Base-by-base conservation (phyloP, 1,284 basidiomycete species). In the Erythrobasidium hasegawianum region DNA sequence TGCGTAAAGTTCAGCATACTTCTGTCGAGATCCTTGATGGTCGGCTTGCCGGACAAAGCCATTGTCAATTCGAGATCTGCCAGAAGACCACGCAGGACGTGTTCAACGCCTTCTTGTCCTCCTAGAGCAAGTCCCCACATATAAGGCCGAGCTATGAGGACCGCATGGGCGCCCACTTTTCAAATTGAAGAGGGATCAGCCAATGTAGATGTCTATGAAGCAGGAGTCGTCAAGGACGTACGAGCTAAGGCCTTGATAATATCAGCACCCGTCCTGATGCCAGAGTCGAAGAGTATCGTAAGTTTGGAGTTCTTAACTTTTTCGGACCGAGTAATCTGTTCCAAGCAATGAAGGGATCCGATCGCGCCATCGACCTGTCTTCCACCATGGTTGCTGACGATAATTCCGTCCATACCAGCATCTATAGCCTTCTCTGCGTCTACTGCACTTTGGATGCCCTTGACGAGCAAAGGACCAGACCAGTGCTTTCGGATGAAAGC, bases 361-460 rank as follows among this genome's bases (percentile, higher is more conserved):
- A 90, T 82, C 1, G 85, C 86, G 2, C 88, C 88, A 74, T 92
- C 89, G 3, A 92, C 81, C 75, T 91, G 89, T 33, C 88, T 81
- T 1, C 88, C 89, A 29, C 88, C 89, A 72, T 92, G 89, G 74
- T 91, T 69, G 4, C 59, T 64, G 10, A 91, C 86, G 27, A 90
- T 77, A 68, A 92, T 87, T 1, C 86, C 89, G 69, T 91, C 84
- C 10, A 85, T 81, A 16, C 81, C 41, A 16, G 57, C 73, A 20
- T 86, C 83, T 9, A 88, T 73, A 0, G 86, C 86, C 68, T 81
- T 82, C 80, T 87, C 68, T 0, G 78, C 80, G 68, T 77, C 77
- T 69, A 84, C 85, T 52, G 58, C 33, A 2, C 29, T 53, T 24
- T 75, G 72, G 33, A 75, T 72, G 14, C 75, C 84, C 75, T 85